Percentiles rank a stretch among this genome's conserved stretches.
Evolutionary conservation across 2,329 filamentous ascomycete species (phyloP).

Genomic region (Tolypocladium cylindrosporum): DNA sequence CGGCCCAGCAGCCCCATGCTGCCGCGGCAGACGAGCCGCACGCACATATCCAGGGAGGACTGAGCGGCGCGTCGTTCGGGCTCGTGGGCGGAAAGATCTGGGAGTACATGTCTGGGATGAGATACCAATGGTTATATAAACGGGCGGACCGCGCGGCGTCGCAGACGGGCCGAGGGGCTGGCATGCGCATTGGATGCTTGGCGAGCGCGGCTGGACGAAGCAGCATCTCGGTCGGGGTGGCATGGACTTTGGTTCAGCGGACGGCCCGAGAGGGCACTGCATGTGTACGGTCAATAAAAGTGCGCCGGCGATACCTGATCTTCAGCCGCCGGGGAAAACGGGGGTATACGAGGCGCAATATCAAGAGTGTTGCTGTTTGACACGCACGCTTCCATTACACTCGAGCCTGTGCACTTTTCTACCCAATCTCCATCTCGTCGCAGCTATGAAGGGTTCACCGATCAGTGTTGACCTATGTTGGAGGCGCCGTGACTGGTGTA

Average conservation of each 20-base stretch:
- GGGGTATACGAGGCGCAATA: neutral
- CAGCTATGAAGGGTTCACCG: neutral
- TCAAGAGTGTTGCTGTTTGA: too few relatives aligned
- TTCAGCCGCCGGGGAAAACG: neutral
- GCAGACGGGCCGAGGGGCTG: neutral
- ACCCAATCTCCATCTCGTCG: too few relatives aligned
- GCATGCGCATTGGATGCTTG: neutral
- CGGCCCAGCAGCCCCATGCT: constrained; percentile 37
- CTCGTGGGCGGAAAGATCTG: neutral
- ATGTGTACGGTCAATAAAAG: neutral
- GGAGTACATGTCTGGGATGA: neutral
- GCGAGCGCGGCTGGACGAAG: neutral
- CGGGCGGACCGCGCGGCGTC: neutral
- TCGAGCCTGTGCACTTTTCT: too few relatives aligned
- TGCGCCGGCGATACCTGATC: neutral
- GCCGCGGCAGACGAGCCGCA: constrained; percentile 25
- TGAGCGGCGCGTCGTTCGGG: constrained; percentile 7
- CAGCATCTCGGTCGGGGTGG: neutral
- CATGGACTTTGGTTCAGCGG: too few relatives aligned
- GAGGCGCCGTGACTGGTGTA: neutral
- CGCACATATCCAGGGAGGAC: constrained; percentile 27
- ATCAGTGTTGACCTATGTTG: neutral
- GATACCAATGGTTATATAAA: neutral
- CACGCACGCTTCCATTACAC: too few relatives aligned
- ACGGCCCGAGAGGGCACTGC: neutral